A percentile compares a stretch with the other conserved stretches of the same genome.
phyloP scores from a whole-genome alignment of 805 yeast genomes.

The Lachancea dasiensis region DNA sequence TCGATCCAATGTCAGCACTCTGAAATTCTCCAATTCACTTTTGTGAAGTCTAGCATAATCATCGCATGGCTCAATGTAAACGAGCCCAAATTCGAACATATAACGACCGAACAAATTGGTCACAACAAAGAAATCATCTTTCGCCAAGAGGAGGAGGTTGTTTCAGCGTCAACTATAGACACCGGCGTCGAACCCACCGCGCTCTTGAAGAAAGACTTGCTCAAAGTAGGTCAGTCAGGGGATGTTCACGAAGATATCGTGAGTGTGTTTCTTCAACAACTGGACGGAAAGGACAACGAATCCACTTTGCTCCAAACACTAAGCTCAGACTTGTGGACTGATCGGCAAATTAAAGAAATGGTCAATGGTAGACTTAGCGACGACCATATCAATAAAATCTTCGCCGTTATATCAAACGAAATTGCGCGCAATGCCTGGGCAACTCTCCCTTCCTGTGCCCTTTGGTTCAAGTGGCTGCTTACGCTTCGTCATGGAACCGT shows the following conservation, averaged over 20 bases:
- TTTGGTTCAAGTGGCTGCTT: constrained; percentile 80
- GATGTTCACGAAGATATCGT: constrained; percentile 27
- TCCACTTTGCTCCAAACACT: constrained; percentile 25
- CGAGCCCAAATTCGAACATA: constrained; percentile 34
- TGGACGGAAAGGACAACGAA: constrained; percentile 18
- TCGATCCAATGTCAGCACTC: constrained; percentile 24
- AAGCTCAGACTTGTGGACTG: constrained; percentile 24
- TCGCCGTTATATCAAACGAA: constrained; percentile 42
- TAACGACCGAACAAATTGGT: constrained; percentile 19
- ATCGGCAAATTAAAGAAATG: constrained; percentile 25
- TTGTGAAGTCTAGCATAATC: constrained; percentile 18
- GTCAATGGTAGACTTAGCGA: constrained; percentile 36
- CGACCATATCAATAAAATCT: constrained; percentile 37
- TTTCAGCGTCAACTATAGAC: constrained; percentile 22
- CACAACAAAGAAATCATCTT: constrained; percentile 25
- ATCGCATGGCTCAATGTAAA: constrained; percentile 36
- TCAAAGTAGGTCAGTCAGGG: constrained; percentile 18
- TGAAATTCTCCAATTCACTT: constrained; percentile 24
- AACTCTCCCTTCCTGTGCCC: not conserved
- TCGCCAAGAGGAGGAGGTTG: constrained; percentile 20
- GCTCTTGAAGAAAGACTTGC: constrained; percentile 19
- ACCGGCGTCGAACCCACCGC: constrained; percentile 10
- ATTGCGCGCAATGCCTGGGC: constrained; percentile 36
- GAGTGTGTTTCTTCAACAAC: constrained; percentile 24
- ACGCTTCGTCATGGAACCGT: constrained; percentile 51